Percentiles rank a stretch among this genome's conserved stretches.
phyloP scores from a whole-genome alignment of 176 grass and related monocot genomes.

The Triticum timopheevii region DNA sequence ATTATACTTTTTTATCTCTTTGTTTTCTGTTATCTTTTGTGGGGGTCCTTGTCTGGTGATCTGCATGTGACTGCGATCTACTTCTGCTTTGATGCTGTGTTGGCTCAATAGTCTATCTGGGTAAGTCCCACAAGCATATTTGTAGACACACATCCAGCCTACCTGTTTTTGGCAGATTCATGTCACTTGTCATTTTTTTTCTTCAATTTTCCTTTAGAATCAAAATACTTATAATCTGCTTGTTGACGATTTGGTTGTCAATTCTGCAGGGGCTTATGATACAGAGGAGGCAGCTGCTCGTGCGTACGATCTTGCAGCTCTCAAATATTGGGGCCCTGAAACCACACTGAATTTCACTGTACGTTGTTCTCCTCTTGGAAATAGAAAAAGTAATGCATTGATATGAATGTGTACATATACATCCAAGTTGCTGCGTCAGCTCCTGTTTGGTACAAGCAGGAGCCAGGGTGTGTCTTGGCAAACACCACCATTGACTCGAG shows the following conservation, averaged over 20 bases:
- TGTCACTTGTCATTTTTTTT: neutral
- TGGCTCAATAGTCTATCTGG: constrained; percentile 60
- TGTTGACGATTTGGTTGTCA: neutral
- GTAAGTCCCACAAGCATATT: constrained; percentile 47
- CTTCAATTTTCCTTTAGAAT: neutral
- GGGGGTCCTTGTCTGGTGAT: constrained; percentile 42
- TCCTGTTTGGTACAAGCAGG: constrained; percentile 21
- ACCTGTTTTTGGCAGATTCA: constrained; percentile 37
- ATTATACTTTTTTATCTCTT: constrained; percentile 6
- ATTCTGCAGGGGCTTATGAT: constrained; percentile 79
- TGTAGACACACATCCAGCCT: constrained; percentile 1
- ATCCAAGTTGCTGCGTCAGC: neutral
- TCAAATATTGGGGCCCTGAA: constrained; percentile 85
- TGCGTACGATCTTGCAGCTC: constrained; percentile 82
- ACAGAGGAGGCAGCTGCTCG: constrained; percentile 77
- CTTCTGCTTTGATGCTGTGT: constrained; percentile 37
- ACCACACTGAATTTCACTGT: constrained; percentile 78
- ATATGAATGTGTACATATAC: neutral
- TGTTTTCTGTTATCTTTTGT: constrained; percentile 36
- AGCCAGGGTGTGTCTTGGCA: constrained; percentile 23
- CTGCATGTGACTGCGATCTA: constrained; percentile 51
- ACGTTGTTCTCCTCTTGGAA: neutral
- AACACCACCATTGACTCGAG: neutral
- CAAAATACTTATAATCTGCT: neutral
- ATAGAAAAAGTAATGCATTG: neutral